Evolutionary conservation across 2,329 filamentous ascomycete genomes (phyloP), one percentile per base, ranked within the genome.

Genomic region (Mariannaea elegans): DNA sequence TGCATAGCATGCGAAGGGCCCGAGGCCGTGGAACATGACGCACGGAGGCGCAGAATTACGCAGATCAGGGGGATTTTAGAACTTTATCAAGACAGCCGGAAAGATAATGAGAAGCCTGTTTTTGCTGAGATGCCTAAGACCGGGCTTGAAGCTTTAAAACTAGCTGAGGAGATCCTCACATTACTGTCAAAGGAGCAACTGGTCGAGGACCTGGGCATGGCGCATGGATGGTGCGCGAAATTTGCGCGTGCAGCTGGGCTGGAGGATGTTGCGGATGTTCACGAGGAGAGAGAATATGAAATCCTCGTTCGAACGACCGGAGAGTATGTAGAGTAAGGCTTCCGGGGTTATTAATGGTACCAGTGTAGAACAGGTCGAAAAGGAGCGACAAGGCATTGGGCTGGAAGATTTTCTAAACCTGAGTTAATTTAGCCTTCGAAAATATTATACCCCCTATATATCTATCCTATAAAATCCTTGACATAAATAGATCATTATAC

Each of bases 221-320:
- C 52, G 12, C 45, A 56, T 23, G 58, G 58, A 3, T 48, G 42
- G 51, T 61, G 58, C 16, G 58, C 52, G 12, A 61, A 56, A 16
- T 56, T 56, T n/a, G 58, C 58, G 7, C 39, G 52, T 10, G 36
- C 16, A 5, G 52, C 52, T 29, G 52, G 52, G 2, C 29, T 51
- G 4, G 14, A 32, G 8, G 41, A 61, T 10, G 19, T 48, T 21
- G 58, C 52, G 2, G 47, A 61, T 9, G 4, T 24, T 29, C 45
- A 61, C 12, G 51, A 61, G 2, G 58, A 61, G 16, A 56, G 24
- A 8, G 58, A 61, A 16, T 61, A 51, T 47, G 46, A 61, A 13
- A 61, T 61, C 36, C 52, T 61, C 21, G 41, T 61, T 29, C 41
- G 39, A 36, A 61, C 58, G 0, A 61, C 58, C 7, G 58, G 58